These are phyloP conservation scores for Ceratobasidium sp. DNA, from an alignment of 1,284 basidiomycete species.

Conservation along the genomic window DNA sequence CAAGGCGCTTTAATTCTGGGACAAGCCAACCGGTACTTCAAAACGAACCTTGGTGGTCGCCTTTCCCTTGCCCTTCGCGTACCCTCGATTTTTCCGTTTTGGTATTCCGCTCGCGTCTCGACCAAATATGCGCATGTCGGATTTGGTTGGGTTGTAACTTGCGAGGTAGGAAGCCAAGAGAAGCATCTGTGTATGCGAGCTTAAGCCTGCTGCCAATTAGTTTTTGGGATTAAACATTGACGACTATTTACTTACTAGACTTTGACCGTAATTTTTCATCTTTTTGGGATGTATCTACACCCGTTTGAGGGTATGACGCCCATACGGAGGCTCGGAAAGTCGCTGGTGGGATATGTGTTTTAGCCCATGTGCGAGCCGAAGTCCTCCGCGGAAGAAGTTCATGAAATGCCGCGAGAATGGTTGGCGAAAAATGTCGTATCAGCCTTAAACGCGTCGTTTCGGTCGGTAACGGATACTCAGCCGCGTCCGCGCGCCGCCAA, in stretches of 20 bases:
- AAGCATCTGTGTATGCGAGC: conserved; percentile 56
- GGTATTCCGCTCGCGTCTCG: conserved; percentile 71
- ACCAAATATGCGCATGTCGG: conserved; percentile 87
- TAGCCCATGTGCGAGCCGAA: conserved; percentile 73
- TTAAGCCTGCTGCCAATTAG: neutral
- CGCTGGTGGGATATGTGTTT: conserved; percentile 61
- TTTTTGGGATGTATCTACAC: neutral
- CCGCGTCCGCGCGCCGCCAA: conserved; percentile 53
- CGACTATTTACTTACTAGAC: neutral
- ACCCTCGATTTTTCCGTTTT: conserved; percentile 68
- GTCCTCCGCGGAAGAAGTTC: conserved; percentile 74
- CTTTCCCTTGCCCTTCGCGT: conserved; percentile 54
- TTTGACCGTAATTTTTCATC: neutral
- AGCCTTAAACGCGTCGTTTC: conserved; percentile 76
- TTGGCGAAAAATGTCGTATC: conserved; percentile 70
- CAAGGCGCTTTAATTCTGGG: neutral
- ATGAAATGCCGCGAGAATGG: conserved; percentile 72
- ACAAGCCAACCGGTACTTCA: neutral
- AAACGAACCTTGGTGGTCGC: conserved; percentile 49
- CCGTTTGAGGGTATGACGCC: conserved; percentile 34
- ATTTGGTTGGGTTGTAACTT: conserved; percentile 87
- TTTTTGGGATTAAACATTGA: neutral
- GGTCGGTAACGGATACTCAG: conserved; percentile 59
- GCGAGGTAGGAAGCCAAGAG: conserved; percentile 87
- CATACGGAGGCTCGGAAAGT: conserved; percentile 39